Evolutionary conservation across 2,329 filamentous ascomycete species (phyloP), one percentile per base, ranked within the genome.

Genomic region (Stachybotrys elegans): DNA sequence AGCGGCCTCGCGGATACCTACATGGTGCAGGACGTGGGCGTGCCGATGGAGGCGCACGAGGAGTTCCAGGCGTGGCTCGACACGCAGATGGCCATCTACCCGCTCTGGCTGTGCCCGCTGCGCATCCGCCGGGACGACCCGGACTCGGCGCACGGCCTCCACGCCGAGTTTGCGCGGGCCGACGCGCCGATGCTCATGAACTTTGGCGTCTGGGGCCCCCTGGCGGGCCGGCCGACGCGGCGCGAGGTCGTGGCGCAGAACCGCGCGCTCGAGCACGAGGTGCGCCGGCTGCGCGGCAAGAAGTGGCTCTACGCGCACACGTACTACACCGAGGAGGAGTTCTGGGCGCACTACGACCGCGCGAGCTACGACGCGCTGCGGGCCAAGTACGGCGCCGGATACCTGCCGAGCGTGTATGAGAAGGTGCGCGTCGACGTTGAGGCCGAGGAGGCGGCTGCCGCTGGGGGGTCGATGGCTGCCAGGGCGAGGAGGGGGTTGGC

Each of bases 251-350:
- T 84, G 8, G 52, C 56, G 1, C 65, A 70, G 40, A 87, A 87
- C 58, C 72, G 79, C 1, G 70, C 69, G 1, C 66, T 88, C 1
- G 84, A 87, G 61, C 63, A 68, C 8, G 78, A 76, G 43, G 69
- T 86, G 0, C 70, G 71, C 8, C 72, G 76, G 21, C 68, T 83
- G 6, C 70, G 75, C 3, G 84, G 84, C 6, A 81, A 79, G 68
- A 86, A 86, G 62, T 85, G 81, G 69, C 63, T 88, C 2, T 88
- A 88, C 49, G 81, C 82, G 1, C 82, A 86, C 45, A 78, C 80
- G 0, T 86, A 82, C 60, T 85, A 85, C 58, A 77, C 72, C 4
- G 76, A 84, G 56, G 72, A 77, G 0, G 83, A 87, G 50, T 88
- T 88, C 57, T 86, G 83, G 83, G 59, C 67, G 9, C 70, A 78